Conservation (phyloP, 257 asterid genomes). For the Voacanga thouarsii region DNA sequence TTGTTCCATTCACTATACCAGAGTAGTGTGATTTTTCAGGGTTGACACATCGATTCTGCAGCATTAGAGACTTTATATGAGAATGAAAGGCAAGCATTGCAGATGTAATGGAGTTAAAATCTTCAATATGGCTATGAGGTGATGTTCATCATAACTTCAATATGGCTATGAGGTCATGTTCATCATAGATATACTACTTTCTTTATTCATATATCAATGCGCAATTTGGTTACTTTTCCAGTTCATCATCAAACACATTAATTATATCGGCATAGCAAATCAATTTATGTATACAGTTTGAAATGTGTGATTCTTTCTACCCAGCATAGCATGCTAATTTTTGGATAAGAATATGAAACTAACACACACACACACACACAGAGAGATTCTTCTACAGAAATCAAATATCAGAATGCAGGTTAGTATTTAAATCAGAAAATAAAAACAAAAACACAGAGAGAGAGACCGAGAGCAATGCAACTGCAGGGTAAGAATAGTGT, state of each 20-base stretch:
- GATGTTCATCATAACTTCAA: neutral
- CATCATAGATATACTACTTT: neutral
- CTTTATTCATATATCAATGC: neutral
- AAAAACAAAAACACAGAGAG: too few species aligned
- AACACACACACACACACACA: neutral
- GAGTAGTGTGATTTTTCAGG: constrained; percentile 38
- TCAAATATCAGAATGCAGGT: too few species aligned
- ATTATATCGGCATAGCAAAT: neutral
- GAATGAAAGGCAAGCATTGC: neutral
- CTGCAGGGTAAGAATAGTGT: too few species aligned
- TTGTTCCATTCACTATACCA: constrained; percentile 61
- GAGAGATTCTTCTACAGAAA: too few species aligned
- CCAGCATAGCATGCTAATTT: neutral
- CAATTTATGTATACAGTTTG: neutral
- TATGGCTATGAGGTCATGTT: neutral
- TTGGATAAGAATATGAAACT: neutral
- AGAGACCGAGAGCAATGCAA: too few species aligned
- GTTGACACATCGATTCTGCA: constrained; percentile 51
- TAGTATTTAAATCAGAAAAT: too few species aligned
- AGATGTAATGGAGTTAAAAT: neutral
- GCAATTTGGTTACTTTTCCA: neutral
- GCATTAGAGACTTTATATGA: neutral
- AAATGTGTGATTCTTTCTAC: neutral
- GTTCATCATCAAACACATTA: neutral
- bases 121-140: neutral